These are phyloP conservation scores for Boletus sp. DNA, from an alignment of 768 basidiomycete species.

Conservation along the genomic window DNA sequence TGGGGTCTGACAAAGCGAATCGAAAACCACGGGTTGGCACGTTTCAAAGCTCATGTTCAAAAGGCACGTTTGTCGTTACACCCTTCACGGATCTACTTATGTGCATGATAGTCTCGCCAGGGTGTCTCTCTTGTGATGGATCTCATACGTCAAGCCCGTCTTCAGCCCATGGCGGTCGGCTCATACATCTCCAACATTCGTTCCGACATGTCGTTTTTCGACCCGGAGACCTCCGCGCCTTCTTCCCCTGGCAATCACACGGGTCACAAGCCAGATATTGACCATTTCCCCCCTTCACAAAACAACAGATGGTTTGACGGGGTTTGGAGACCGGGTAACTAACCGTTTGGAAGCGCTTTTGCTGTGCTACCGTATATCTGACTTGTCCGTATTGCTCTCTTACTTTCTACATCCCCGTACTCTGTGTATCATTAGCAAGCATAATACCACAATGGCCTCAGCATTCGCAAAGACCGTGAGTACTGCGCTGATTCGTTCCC, in stretches of 20 bases:
- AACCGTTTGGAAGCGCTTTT: neutral
- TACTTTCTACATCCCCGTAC: slow-evolving; percentile 12
- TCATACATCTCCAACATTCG: slow-evolving; percentile 34
- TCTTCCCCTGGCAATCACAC: slow-evolving; percentile 11
- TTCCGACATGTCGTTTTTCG: slow-evolving; percentile 30
- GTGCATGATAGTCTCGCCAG: slow-evolving; percentile 64
- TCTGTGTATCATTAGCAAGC: slow-evolving; percentile 33
- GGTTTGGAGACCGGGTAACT: slow-evolving; percentile 23
- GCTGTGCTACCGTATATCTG: slow-evolving; percentile 19
- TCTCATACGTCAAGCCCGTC: slow-evolving; percentile 74
- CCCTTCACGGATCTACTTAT: neutral
- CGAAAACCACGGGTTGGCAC: slow-evolving; percentile 78
- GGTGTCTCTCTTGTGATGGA: slow-evolving; percentile 81
- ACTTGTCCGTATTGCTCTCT: slow-evolving; percentile 13
- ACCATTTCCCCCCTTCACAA: slow-evolving; percentile 7
- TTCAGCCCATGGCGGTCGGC: slow-evolving; percentile 47
- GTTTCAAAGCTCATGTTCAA: slow-evolving; percentile 86
- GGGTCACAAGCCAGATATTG: slow-evolving; percentile 18
- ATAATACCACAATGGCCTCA: slow-evolving; percentile 22
- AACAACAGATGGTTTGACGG: slow-evolving; percentile 25
- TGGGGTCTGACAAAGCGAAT: slow-evolving; percentile 87
- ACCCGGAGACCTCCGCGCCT: slow-evolving; percentile 18
- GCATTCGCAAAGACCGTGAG: slow-evolving; percentile 1
- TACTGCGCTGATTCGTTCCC: slow-evolving; percentile 7
- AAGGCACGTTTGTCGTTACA: slow-evolving; percentile 45